Base-by-base conservation (phyloP, 192 early-diverging fungal species). In the Umbelopsis ramanniana region DNA sequence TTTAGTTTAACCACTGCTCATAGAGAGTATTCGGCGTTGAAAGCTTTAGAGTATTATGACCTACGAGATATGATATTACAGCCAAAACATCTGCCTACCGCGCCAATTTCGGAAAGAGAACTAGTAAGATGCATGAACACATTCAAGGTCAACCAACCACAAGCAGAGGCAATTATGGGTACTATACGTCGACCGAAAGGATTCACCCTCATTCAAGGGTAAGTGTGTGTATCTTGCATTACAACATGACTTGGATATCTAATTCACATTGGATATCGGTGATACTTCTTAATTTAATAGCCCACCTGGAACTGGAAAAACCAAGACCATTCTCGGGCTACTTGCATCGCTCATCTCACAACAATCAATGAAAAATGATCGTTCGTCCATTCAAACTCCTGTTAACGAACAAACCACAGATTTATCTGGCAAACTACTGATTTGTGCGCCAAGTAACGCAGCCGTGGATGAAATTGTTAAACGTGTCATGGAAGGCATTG, bases 371-470 rank as follows among this genome's bases (percentile, higher is more conserved):
- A 53, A 33, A 33, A 26, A 15, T 19, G 19, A 53, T 54, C 45
- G 48, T 47, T 17, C n/a, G 10, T 40, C 50, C 17, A 15, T 48
- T 45, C 47, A 53, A 35, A 60, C 38, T 15, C 22, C 35, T 37
- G 74, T 52, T 19, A 78, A 76, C 26, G 57, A 63, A 63, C 26
- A 63, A 17, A 37, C 57, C 0, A 63, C 57, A 37, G 15, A 63
- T 29, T 35, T 63, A 12, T 35, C 29, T 63, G 78, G 89, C 76
- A 86, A 89, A 76, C 78, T 99, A 46, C 82, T 99, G 6, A 89
- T 95, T 9, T 97, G 96, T 70, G 96, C 95, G n/a, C 97, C 97
- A 6, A 93, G 91, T 70, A 99, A 99, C 72, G 96, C 97, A 4
- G 97, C 95, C 0, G 93, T 94, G 38, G 97, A 99, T 71, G 97